These are phyloP conservation scores for Benincasa hispida DNA, from an alignment of 306 rosid species.

Conservation along the genomic window DNA sequence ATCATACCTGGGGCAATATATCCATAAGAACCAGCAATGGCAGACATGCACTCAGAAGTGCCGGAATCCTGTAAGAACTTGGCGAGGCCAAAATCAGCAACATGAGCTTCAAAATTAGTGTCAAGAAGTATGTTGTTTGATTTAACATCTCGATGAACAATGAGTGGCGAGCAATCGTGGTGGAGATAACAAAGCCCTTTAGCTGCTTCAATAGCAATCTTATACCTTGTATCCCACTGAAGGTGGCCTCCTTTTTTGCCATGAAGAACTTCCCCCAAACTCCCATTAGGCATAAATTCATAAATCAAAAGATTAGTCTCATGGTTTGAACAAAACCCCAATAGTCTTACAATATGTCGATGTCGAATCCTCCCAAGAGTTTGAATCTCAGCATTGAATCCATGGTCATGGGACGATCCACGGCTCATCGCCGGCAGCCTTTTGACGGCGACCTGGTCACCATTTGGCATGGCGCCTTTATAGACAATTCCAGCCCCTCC, in stretches of 20 bases:
- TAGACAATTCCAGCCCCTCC: constrained; percentile 98
- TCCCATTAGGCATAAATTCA: constrained; percentile 96
- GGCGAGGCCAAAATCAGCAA: constrained; percentile 97
- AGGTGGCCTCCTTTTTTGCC: constrained; percentile 95
- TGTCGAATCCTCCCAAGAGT: constrained; percentile 85
- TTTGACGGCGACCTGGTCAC: constrained; percentile 80
- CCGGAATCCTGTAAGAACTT: constrained; percentile 95
- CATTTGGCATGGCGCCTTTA: constrained; percentile 67
- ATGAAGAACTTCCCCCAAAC: constrained; percentile 91
- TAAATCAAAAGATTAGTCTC: constrained; percentile 90
- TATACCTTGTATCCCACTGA: constrained; percentile 83
- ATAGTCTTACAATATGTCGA: constrained; percentile 73
- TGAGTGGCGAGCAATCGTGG: constrained; percentile 89
- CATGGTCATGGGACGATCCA: constrained; percentile 86
- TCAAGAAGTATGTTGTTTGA: constrained; percentile 93
- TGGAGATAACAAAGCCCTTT: constrained; percentile 95
- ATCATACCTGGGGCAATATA: constrained; percentile 10
- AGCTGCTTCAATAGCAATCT: constrained; percentile 85
- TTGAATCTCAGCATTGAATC: constrained; percentile 95
- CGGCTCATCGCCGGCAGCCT: constrained; percentile 85
- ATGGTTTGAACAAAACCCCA: constrained; percentile 91
- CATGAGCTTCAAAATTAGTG: constrained; percentile 75
- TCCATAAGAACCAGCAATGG: constrained; percentile 11
- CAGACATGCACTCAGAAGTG: constrained; percentile 41
- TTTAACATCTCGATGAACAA: constrained; percentile 84